Evolutionary conservation across 129 eudicot species (phyloP).

Genomic region (Escallonia rubra): DNA sequence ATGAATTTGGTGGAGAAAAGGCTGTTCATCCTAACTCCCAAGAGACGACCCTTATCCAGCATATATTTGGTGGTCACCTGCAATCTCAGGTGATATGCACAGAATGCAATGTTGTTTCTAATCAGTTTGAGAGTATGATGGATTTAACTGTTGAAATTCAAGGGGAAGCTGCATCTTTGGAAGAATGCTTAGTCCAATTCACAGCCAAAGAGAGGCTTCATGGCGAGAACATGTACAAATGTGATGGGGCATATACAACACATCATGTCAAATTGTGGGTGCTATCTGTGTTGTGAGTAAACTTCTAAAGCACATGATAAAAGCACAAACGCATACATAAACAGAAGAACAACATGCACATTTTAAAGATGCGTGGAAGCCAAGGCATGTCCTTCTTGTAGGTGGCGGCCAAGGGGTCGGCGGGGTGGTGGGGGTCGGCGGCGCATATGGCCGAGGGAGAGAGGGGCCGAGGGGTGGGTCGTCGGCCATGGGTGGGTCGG

Average conservation of each 20-base stretch:
- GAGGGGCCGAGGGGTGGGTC: too few species aligned
- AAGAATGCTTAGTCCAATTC: slow-evolving; percentile 89
- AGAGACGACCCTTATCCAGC: slow-evolving; percentile 90
- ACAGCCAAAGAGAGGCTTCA: slow-evolving; percentile 83
- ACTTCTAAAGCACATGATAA: too few species aligned
- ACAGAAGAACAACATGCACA: too few species aligned
- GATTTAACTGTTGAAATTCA: slow-evolving; percentile 94
- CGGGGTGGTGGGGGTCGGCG: too few species aligned
- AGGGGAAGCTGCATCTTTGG: slow-evolving; percentile 83
- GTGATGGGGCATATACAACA: slow-evolving; percentile 59
- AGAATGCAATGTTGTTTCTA: slow-evolving; percentile 66
- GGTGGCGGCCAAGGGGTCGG: too few species aligned
- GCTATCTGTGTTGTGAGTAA: too few species aligned
- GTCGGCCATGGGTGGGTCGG: too few species aligned
- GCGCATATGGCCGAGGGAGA: too few species aligned
- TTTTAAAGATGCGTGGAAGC: too few species aligned
- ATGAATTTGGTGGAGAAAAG: slow-evolving; percentile 89
- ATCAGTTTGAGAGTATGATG: slow-evolving; percentile 96
- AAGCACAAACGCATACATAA: too few species aligned
- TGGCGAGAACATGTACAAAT: slow-evolving; percentile 89
- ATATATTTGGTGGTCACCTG: slow-evolving; percentile 96
- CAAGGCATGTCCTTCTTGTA: too few species aligned
- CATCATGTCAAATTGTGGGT: too few species aligned
- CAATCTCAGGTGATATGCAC: slow-evolving; percentile 93
- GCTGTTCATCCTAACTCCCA: slow-evolving; percentile 65